phyloP scores from a whole-genome alignment of 2,329 filamentous ascomycete species.

The Camptophora hylomeconis region DNA sequence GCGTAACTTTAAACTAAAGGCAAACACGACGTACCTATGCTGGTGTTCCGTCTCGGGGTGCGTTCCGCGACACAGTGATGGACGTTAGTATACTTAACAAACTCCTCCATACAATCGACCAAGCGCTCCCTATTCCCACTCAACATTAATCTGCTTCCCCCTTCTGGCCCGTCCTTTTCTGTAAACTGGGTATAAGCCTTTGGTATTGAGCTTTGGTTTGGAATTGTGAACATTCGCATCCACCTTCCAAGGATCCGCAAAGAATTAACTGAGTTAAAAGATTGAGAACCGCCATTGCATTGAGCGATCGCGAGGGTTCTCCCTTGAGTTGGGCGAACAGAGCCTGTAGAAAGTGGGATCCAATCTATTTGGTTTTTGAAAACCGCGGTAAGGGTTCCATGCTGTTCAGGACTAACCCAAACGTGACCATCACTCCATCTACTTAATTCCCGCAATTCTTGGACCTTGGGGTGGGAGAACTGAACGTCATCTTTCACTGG shows the following conservation, averaged over 20 bases:
- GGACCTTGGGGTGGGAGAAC: conserved; percentile 45
- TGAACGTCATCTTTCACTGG: conserved; percentile 51
- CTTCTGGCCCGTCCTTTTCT: conserved; percentile 28
- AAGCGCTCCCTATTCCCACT: conserved; percentile 46
- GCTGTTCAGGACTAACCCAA: conserved; percentile 54
- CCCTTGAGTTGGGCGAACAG: conserved; percentile 50
- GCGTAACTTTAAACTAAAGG: no score
- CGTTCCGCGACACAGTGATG: no score
- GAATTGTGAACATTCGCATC: conserved; percentile 58
- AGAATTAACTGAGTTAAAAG: conserved; percentile 54
- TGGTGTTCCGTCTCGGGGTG: no score
- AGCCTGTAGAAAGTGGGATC: conserved; percentile 50
- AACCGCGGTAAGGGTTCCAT: conserved; percentile 44
- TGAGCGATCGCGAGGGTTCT: conserved; percentile 49
- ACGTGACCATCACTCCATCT: conserved; percentile 54
- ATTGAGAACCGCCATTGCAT: conserved; percentile 51
- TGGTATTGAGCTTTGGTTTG: conserved; percentile 53
- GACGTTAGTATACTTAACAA: conserved; percentile 57
- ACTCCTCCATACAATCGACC: conserved; percentile 57
- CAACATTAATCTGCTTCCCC: conserved; percentile 38
- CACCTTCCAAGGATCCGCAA: conserved; percentile 53
- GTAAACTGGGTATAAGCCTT: conserved; percentile 52
- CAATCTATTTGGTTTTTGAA: conserved; percentile 41
- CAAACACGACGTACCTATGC: no score
- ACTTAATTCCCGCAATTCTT: conserved; percentile 47